A percentile compares a stretch with the other conserved stretches of the same genome.
Conservation (phyloP, 164 flowering plant species). For the Magnolia changhungtana region DNA sequence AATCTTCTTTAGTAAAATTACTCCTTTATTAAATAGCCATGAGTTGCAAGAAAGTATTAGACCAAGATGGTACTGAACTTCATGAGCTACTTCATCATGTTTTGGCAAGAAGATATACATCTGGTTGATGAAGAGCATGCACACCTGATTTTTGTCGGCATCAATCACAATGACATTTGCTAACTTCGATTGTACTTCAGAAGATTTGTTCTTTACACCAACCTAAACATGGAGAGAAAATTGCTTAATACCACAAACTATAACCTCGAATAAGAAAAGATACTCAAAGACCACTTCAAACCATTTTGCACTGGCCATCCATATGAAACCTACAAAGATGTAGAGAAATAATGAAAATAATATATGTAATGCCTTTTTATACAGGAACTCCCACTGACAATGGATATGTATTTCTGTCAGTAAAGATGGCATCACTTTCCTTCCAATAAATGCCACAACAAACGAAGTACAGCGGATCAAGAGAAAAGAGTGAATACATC, state of each 20-base stretch:
- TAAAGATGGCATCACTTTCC: no score
- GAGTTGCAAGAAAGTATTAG: neutral
- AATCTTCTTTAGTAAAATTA: neutral
- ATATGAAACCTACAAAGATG: no score
- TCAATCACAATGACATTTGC: conserved; percentile 75
- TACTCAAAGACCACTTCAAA: neutral
- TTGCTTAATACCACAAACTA: neutral
- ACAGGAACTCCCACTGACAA: no score
- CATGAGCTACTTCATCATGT: conserved; percentile 3
- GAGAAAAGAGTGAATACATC: no score
- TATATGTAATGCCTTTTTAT: no score
- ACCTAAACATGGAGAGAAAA: conserved; percentile 44
- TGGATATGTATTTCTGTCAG: no score
- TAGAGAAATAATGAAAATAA: no score
- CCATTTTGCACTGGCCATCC: no score
- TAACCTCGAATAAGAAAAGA: neutral
- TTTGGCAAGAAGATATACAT: neutral
- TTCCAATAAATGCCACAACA: no score
- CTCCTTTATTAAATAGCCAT: neutral
- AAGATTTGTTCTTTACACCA: conserved; percentile 81
- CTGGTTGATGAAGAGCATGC: neutral
- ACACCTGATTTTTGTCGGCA: conserved; percentile 89
- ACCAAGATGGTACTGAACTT: neutral
- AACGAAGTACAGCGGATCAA: no score
- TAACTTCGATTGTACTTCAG: conserved; percentile 82